Base-by-base conservation (phyloP, 78 protist species). In the Paulinella micropora region DNA sequence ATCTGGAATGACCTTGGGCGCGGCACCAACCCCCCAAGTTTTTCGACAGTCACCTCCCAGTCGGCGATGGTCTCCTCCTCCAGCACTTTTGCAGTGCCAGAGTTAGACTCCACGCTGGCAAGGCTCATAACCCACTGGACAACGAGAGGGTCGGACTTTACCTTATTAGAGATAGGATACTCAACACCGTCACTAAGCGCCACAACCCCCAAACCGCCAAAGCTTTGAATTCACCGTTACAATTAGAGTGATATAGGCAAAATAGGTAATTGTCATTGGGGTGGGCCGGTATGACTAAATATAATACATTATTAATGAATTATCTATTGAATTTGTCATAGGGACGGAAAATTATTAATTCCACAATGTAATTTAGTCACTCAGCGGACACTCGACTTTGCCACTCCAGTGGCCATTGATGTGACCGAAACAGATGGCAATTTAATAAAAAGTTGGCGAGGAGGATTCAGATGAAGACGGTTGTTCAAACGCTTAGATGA, bases 401-500 rank as follows among this genome's bases (percentile, higher is more conserved):
- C 23, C 23, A 64, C 23, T 64, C 15, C 77, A 23, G 23, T 23
- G 23, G 23, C 23, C 34, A 28, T 15, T 23, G 15, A 23, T 64
- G 77, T 64, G 23, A 23, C 77, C 77, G 15, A 28, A 28, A 64
- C 77, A 64, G 77, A 28, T 64, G 77, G 23, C 15, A 28, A 15
- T 64, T 64, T 15, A 15, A 64, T 64, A 28, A 64, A 64, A 28
- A 64, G 77, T 64, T 23, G 77, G n/a, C n/a, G n/a, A n/a, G n/a
- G n/a, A n/a, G n/a, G n/a, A n/a, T n/a, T n/a, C 77, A 64, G 34
- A 28, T 28, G 34, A 28, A 64, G 34, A 64, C 15, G 23, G 15
- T 23, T 64, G 34, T 64, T 64, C 23, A 15, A 64, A 31, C 84
- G 23, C 34, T 94, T 94, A 96, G 94, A 95, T 92, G 91, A 96